A percentile compares a stretch with the other conserved stretches of the same genome.
These are phyloP conservation scores for Phyllosticta citrichinensis DNA, from an alignment of 2,329 filamentous ascomycete species.

Conservation along the genomic window DNA sequence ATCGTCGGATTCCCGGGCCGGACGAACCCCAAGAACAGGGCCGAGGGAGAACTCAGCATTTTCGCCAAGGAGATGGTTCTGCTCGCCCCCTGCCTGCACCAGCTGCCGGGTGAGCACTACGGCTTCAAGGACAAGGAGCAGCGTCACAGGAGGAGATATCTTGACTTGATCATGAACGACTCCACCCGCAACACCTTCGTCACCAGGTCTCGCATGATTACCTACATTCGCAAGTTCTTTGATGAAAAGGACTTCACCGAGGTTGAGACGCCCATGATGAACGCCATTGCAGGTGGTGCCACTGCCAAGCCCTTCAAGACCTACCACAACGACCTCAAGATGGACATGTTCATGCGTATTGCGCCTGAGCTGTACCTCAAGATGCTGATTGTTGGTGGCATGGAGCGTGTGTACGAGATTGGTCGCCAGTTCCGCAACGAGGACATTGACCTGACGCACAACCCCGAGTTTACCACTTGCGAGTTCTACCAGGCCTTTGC, in stretches of 20 bases:
- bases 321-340: constrained; percentile 90
- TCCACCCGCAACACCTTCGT: constrained; percentile 72
- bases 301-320: constrained; percentile 93
- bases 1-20: constrained; percentile 74
- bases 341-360: constrained; percentile 90
- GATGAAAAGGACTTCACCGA: constrained; percentile 82
- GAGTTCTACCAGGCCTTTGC: constrained; percentile 89
- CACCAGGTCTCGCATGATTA: constrained; percentile 77
- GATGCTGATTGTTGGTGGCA: constrained; percentile 86
- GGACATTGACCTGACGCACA: constrained; percentile 85
- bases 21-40: constrained; percentile 79
- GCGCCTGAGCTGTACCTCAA: constrained; percentile 96
- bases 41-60: constrained; percentile 86
- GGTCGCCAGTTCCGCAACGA: constrained; percentile 95
- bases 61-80: constrained; percentile 81
- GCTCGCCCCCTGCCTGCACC: constrained; percentile 82
- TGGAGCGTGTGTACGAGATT: constrained; percentile 92
- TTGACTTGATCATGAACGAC: constrained; percentile 97
- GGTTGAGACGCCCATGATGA: constrained; percentile 97
- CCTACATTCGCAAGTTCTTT: constrained; percentile 81
- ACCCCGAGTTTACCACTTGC: constrained; percentile 94
- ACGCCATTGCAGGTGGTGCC: constrained; percentile 87
- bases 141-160: constrained; percentile 83
- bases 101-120: constrained; percentile 81
- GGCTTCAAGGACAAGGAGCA: constrained; percentile 94